These are phyloP conservation scores for Trichoderma koningii DNA, from an alignment of 2,329 filamentous ascomycete species.

Conservation along the genomic window DNA sequence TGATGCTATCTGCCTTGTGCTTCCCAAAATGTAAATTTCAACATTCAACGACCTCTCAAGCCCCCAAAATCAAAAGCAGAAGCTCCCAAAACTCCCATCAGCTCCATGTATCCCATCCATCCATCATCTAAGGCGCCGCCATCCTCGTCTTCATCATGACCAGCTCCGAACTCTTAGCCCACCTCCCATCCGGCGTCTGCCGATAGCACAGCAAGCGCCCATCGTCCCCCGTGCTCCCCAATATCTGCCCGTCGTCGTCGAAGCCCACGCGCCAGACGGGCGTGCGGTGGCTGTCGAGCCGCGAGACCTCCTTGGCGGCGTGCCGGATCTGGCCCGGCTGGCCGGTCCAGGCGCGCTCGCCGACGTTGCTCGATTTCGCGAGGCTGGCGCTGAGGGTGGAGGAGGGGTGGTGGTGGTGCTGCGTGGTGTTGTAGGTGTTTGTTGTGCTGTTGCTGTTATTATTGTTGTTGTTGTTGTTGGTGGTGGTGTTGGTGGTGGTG, in stretches of 20 bases:
- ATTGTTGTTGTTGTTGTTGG: slow-evolving; percentile 30
- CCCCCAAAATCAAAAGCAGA: too few relatives aligned
- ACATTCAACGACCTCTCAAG: too few relatives aligned
- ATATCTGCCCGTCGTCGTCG: slow-evolving; percentile 67
- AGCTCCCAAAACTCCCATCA: too few relatives aligned
- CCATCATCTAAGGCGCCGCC: slow-evolving; percentile 44
- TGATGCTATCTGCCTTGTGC: too few relatives aligned
- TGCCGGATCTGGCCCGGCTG: slow-evolving; percentile 69
- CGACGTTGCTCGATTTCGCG: slow-evolving; percentile 50
- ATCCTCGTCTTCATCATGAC: slow-evolving; percentile 59
- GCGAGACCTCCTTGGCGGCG: slow-evolving; percentile 62
- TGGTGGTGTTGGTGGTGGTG: slow-evolving; percentile 30
- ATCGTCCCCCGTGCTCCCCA: slow-evolving; percentile 77
- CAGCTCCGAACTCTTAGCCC: slow-evolving; percentile 63
- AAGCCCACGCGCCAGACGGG: slow-evolving; percentile 78
- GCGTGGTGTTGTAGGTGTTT: slow-evolving; percentile 30
- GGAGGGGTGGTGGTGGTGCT: slow-evolving; percentile 39
- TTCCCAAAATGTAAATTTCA: too few relatives aligned
- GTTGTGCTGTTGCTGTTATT: slow-evolving; percentile 31
- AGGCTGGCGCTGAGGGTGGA: slow-evolving; percentile 57
- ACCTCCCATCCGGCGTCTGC: slow-evolving; percentile 58
- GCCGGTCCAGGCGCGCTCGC: slow-evolving; percentile 56
- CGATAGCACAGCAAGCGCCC: slow-evolving; percentile 65
- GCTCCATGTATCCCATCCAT: too few relatives aligned
- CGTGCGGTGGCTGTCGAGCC: slow-evolving; percentile 66